Conservation (phyloP, 805 yeast genomes). For the Clavispora asparagi region DNA sequence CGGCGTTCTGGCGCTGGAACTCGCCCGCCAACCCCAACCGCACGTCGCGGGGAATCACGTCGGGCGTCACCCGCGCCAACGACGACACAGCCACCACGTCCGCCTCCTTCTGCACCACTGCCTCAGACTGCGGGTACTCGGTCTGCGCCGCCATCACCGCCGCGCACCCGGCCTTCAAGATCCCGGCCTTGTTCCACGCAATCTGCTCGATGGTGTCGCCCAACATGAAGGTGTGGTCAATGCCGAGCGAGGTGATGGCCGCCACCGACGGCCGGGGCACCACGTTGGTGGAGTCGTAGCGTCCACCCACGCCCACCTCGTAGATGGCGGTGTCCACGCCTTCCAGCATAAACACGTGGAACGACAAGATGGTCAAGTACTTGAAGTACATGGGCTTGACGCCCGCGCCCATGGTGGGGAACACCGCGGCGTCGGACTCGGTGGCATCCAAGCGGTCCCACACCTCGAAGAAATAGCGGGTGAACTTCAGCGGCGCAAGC, state of each 20-base stretch:
- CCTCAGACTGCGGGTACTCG: slow-evolving; percentile 45
- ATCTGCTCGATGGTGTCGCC: slow-evolving; percentile 86
- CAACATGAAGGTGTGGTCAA: slow-evolving; percentile 83
- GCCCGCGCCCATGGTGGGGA: slow-evolving; percentile 66
- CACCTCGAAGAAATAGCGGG: slow-evolving; percentile 88
- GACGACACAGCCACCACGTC: slow-evolving; percentile 45
- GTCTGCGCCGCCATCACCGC: slow-evolving; percentile 65
- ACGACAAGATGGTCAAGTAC: slow-evolving; percentile 81
- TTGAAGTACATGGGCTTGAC: slow-evolving; percentile 91
- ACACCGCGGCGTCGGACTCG: slow-evolving; percentile 47
- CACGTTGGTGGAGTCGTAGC: slow-evolving; percentile 92
- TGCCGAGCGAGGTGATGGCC: slow-evolving; percentile 82
- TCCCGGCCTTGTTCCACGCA: slow-evolving; percentile 96
- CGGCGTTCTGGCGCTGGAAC: slow-evolving; percentile 82
- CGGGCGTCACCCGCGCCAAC: slow-evolving; percentile 48
- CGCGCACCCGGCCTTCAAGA: slow-evolving; percentile 62
- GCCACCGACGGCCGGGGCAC: slow-evolving; percentile 75
- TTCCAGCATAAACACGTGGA: slow-evolving; percentile 84
- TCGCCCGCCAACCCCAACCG: slow-evolving; percentile 75
- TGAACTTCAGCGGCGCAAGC: slow-evolving; percentile 67
- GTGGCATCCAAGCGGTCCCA: slow-evolving; percentile 75
- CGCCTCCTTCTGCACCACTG: slow-evolving; percentile 62
- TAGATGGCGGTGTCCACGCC: slow-evolving; percentile 91
- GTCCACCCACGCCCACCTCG: slow-evolving; percentile 99
- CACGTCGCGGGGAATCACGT: slow-evolving; percentile 34